Percentiles rank a stretch among this genome's conserved stretches.
Evolutionary conservation across 2,329 filamentous ascomycete species (phyloP).

Genomic region (Epicoccum sorghinum): DNA sequence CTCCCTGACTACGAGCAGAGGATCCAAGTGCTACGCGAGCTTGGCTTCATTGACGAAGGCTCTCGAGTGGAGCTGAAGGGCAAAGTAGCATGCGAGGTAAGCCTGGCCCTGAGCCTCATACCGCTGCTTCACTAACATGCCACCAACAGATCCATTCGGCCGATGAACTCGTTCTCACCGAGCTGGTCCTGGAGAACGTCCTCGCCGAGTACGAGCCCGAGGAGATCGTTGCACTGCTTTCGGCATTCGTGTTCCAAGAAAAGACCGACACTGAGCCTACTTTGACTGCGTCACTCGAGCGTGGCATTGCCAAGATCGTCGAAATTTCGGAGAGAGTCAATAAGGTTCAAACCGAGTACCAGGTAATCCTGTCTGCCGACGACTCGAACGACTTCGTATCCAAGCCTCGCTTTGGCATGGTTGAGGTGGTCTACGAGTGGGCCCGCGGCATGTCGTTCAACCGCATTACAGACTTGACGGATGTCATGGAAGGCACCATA

Average conservation of each 20-base stretch:
- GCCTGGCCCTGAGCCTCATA: constrained; percentile 9
- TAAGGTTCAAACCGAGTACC: constrained; percentile 82
- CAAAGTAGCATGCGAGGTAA: constrained; percentile 90
- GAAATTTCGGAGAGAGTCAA: constrained; percentile 93
- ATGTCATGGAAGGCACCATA: constrained; percentile 96
- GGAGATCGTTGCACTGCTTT: constrained; percentile 93
- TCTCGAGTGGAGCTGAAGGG: constrained; percentile 93
- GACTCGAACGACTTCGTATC: constrained; percentile 92
- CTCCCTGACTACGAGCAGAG: constrained; percentile 97
- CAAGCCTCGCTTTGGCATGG: constrained; percentile 85
- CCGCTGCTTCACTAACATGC: neutral
- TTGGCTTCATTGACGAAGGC: constrained; percentile 87
- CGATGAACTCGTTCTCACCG: constrained; percentile 93
- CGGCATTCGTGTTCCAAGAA: constrained; percentile 96
- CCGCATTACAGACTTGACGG: constrained; percentile 93
- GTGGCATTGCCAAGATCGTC: constrained; percentile 83
- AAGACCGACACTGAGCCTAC: constrained; percentile 85
- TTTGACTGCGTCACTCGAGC: constrained; percentile 80
- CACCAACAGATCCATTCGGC: constrained; percentile 78
- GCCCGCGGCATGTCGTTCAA: constrained; percentile 97
- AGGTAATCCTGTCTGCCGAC: constrained; percentile 88
- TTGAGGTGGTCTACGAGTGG: constrained; percentile 99
- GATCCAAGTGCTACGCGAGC: constrained; percentile 86
- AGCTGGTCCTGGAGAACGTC: constrained; percentile 95
- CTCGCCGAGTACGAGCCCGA: constrained; percentile 94